Conservation (phyloP, 2,329 filamentous ascomycete genomes). For the Eutypella sp. region DNA sequence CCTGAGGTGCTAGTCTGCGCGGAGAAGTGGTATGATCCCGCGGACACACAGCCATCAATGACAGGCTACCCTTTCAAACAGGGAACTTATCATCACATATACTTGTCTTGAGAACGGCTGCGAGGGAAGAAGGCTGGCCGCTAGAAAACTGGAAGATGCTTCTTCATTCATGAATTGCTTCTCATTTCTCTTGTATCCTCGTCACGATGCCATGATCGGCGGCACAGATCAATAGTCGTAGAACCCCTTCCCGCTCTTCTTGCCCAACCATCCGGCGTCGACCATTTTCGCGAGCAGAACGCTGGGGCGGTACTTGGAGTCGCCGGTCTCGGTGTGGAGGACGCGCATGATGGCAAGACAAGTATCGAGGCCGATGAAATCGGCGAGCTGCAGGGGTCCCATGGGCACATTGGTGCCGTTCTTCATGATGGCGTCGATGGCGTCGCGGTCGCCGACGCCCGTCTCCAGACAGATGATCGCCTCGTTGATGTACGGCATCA, state of each 20-base stretch:
- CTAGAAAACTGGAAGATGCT: too few species aligned
- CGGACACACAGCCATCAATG: too few species aligned
- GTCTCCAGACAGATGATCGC: slow-evolving; percentile 92
- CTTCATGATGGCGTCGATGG: slow-evolving; percentile 98
- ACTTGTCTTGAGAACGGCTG: too few species aligned
- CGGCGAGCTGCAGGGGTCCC: slow-evolving; percentile 88
- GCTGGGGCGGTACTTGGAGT: slow-evolving; percentile 90
- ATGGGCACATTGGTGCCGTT: slow-evolving; percentile 98
- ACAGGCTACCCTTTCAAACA: too few species aligned
- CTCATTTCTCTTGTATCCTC: too few species aligned
- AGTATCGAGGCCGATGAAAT: slow-evolving; percentile 96
- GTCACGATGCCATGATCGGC: too few species aligned
- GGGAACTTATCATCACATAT: too few species aligned
- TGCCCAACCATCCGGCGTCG: slow-evolving; percentile 93
- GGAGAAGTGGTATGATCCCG: too few species aligned
- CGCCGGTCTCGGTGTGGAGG: slow-evolving; percentile 82
- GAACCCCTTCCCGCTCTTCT: slow-evolving; percentile 96
- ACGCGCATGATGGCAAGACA: slow-evolving; percentile 98
- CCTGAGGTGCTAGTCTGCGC: too few species aligned
- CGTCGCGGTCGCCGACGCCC: slow-evolving; percentile 79
- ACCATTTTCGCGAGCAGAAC: slow-evolving; percentile 92
- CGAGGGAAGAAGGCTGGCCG: too few species aligned
- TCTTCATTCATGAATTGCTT: too few species aligned
- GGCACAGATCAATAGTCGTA: slow-evolving; percentile 68
- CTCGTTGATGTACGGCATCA: slow-evolving; percentile 99